Base-by-base conservation (phyloP, 1,284 basidiomycete genomes). In the Sporisorium scitamineum region DNA sequence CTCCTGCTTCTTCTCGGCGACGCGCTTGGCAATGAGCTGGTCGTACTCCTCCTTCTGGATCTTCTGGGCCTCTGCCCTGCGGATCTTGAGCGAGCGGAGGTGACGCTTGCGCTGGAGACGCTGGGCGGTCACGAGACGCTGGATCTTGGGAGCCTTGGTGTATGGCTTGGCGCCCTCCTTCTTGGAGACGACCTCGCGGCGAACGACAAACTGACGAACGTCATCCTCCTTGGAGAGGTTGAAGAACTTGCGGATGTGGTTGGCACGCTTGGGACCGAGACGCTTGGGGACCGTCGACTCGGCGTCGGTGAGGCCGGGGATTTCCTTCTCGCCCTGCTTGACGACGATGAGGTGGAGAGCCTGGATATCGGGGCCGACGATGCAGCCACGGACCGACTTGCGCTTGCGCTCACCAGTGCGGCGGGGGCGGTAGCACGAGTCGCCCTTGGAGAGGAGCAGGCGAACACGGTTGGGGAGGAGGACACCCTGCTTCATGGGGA, bases 401-500 rank as follows among this genome's bases (percentile, higher is more conserved):
- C 96, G 93, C 90, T 93, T 95, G 88, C 96, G 94, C 89, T 99
- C 95, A 86, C 96, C 96, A 63, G 89, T 88, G 86, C 95, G 93
- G 86, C 95, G 94, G 81, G 89, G 87, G 84, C 96, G 94, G 91
- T 94, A 98, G 91, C 96, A 98, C 41, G 95, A 97, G 91, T 97
- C 94, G 74, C 95, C 95, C 87, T 95, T 93, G 80, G 93, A 87
- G 86, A 99, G 93, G 84, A 98, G 93, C 78, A 99, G 93, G 75
- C 91, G 90, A 84, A 96, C 94, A 90, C 96, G 95, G 89, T 94
- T 87, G 79, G 94, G 94, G 83, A 95, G 90, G 79, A 99, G 92
- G 84, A 98, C 93, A 90, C 95, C 96, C 89, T 98, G 96, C 89
- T 98, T 98, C 95, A 97, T 97, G 61, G 95, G 94, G 91, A 97